Percentiles rank a stretch among this genome's conserved stretches.
These are phyloP conservation scores for Candida michaelii DNA, from an alignment of 805 yeast genomes.

Conservation along the genomic window DNA sequence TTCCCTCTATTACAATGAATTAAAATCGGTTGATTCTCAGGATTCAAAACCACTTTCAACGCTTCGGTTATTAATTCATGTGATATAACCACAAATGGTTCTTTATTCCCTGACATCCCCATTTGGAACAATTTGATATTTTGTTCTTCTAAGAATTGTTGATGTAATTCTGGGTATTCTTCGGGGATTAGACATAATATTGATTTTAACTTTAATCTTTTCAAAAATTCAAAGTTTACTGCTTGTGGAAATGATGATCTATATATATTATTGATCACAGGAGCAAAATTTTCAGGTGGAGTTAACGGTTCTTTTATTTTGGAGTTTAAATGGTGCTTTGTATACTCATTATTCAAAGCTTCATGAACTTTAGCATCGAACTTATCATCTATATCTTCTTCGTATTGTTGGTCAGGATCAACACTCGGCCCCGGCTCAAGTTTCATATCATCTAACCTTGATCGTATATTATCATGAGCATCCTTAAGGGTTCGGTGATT, in stretches of 20 bases:
- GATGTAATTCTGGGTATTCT: conserved; percentile 79
- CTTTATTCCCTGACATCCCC: conserved; percentile 94
- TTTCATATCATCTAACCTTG: conserved; percentile 22
- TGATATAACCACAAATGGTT: conserved; percentile 79
- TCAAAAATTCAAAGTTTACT: conserved; percentile 73
- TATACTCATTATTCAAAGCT: conserved; percentile 1
- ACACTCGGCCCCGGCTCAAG: background rate
- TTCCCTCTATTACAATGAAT: conserved; percentile 97
- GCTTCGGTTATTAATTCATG: conserved; percentile 75
- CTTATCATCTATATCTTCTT: conserved; percentile 44
- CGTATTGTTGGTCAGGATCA: conserved; percentile 19
- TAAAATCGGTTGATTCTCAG: conserved; percentile 85
- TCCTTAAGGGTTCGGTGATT: conserved; percentile 11
- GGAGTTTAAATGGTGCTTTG: background rate
- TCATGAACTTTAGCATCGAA: conserved; percentile 27
- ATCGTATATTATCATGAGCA: conserved; percentile 32
- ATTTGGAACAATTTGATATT: conserved; percentile 76
- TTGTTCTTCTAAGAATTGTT: conserved; percentile 58
- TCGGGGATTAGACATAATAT: conserved; percentile 87
- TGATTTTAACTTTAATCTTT: conserved; percentile 62
- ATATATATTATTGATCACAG: conserved; percentile 72
- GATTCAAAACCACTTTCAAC: conserved; percentile 74
- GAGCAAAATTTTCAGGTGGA: conserved; percentile 91
- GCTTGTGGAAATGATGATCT: conserved; percentile 87
- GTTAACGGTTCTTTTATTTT: conserved; percentile 26